Evolutionary conservation across 805 yeast species (phyloP).

Genomic region (Trichomonascus vanleenenianus): DNA sequence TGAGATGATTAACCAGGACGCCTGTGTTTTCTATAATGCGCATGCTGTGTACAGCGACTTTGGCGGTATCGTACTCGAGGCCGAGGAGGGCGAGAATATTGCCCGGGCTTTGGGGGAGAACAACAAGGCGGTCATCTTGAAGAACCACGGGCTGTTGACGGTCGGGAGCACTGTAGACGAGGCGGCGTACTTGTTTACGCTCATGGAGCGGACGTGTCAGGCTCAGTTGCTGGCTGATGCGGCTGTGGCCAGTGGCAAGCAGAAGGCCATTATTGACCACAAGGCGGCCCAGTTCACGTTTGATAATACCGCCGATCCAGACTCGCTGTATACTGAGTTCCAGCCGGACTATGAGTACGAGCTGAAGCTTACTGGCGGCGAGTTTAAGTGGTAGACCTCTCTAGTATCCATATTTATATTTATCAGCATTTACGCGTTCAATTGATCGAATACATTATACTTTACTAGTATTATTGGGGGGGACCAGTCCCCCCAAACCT

Average conservation of each 20-base stretch:
- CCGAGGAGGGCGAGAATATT: constrained; percentile 52
- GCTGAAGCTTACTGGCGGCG: constrained; percentile 2
- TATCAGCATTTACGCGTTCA: background rate
- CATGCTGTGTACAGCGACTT: constrained; percentile 62
- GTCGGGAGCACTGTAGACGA: constrained; percentile 67
- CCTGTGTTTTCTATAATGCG: constrained; percentile 53
- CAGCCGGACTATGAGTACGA: constrained; percentile 60
- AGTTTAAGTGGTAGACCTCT: constrained; percentile 2
- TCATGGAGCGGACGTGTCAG: constrained; percentile 58
- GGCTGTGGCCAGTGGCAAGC: constrained; percentile 36
- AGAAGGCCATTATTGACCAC: constrained; percentile 41
- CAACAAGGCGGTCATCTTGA: constrained; percentile 51
- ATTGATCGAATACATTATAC: too few relatives aligned
- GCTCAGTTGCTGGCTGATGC: constrained; percentile 61
- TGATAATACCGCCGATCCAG: constrained; percentile 55
- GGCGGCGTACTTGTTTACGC: constrained; percentile 58
- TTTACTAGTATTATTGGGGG: too few relatives aligned
- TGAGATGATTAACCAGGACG: constrained; percentile 79
- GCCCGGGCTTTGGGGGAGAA: constrained; percentile 53
- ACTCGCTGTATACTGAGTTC: constrained; percentile 61
- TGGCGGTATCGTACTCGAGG: constrained; percentile 73
- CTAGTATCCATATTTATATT: background rate
- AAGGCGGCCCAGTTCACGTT: constrained; percentile 63
- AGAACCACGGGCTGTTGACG: constrained; percentile 67
- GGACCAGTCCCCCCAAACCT: too few relatives aligned